Percentiles rank a stretch among this genome's conserved stretches.
Evolutionary conservation across 345 rosid genomes (phyloP).

Genomic region (Pugionium cornutum): DNA sequence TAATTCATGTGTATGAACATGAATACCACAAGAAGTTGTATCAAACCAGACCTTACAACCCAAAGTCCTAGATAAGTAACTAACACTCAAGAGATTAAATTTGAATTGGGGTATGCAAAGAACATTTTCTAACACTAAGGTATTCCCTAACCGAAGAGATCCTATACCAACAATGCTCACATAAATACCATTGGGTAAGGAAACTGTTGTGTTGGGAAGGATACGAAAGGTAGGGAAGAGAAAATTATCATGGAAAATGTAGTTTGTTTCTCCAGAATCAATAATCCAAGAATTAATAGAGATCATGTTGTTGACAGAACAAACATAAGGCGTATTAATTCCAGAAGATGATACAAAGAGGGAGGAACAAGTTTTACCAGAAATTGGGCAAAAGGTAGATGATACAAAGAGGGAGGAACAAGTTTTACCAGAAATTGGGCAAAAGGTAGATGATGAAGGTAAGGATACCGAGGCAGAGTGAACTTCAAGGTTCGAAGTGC

Average conservation of each 20-base stretch:
- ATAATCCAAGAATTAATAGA: background rate
- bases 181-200: background rate
- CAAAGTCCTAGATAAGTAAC: background rate
- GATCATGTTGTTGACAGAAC: background rate
- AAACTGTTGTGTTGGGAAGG: background rate
- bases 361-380: too few relatives aligned
- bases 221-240: fast-evolving
- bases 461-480: too few relatives aligned
- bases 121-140: fast-evolving
- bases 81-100: background rate
- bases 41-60: background rate
- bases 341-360: background rate
- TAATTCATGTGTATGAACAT: background rate
- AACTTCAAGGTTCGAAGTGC: too few relatives aligned
- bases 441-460: too few relatives aligned
- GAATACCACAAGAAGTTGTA: background rate
- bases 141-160: fast-evolving
- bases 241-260: background rate
- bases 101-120: background rate
- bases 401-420: too few relatives aligned
- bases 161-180: conserved; percentile 12
- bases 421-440: too few relatives aligned
- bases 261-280: background rate
- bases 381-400: too few relatives aligned
- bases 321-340: background rate